Evolutionary conservation across 2,329 filamentous ascomycete genomes (phyloP), one percentile per base, ranked within the genome.

Genomic region (Trichoderma breve): DNA sequence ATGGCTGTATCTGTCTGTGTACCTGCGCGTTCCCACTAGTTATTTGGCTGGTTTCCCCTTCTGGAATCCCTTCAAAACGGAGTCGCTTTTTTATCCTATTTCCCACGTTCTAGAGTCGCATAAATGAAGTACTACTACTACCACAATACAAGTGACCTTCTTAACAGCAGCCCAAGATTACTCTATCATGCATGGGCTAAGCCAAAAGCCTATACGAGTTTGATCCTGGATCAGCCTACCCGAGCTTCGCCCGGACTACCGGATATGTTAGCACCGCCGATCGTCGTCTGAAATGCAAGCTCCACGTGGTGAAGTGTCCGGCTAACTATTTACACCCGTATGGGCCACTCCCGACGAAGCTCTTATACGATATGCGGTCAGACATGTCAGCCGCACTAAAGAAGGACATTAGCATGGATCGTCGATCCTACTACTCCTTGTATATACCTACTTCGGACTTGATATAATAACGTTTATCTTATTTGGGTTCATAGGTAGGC

Each of bases 1-100:
- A 77, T 78, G 26, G 26, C 15, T 58, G 12, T 24, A 6, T 24
- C 9, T 30, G 26, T 9, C 3, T 58, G 26, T 30, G 8, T 18
- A 5, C n/a, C 14, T 58, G 24, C 24, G 14, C 3, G 15, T 43
- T 6, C 36, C 7, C 36, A 18, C 15, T 43, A 6, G 12, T 6
- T 6, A 6, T 11, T 24, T 55, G 47, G 18, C 15, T 18, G 47
- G n/a, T 21, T 57, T 57, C 53, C 53, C 5, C 21, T 57, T 57
- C 28, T 57, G 53, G 53, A 57, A 57, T 12, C 14, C 28, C 18
- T 58, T 58, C 26, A 32, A n/a, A 18, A 30, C 8, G 8, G 18
- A 7, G 53, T 18, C 26, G 6, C 6, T 18, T 2, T 58, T 18
- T 58, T 58, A 32, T 58, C 11, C 4, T 30, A 8, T 26, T 55